Conservation (phyloP, 2,329 filamentous ascomycete species). For the Penicillium sp. region DNA sequence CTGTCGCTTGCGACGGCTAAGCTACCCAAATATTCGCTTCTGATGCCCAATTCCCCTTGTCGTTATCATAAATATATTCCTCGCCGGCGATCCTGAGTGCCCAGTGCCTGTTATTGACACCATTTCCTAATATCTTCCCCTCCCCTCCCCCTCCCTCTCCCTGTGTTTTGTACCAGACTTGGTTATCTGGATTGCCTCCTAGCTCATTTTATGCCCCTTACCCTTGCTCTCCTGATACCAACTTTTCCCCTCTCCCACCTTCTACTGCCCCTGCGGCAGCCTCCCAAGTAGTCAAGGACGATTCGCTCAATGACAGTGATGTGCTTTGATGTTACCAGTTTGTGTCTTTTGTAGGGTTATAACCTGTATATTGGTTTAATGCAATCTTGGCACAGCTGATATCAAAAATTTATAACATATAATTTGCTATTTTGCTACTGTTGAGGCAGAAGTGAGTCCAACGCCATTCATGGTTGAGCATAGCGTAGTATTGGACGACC, state of each 20-base stretch:
- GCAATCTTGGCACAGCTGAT: not conserved
- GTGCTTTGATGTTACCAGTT: not conserved
- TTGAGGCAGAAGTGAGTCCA: not conserved
- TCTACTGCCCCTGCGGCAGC: slow-evolving; percentile 4
- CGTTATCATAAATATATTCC: slow-evolving; percentile 25
- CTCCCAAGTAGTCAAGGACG: slow-evolving; percentile 11
- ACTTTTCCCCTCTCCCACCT: slow-evolving; percentile 1
- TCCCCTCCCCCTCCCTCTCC: not conserved
- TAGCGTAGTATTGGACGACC: not conserved
- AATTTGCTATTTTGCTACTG: not conserved
- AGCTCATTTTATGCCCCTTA: not conserved
- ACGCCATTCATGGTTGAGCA: no score
- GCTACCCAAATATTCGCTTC: slow-evolving; percentile 6
- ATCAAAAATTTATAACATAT: not conserved
- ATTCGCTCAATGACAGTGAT: slow-evolving; percentile 11
- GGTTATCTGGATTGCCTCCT: not conserved
- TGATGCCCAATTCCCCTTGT: slow-evolving; percentile 17
- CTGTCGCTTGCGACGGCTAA: slow-evolving; percentile 6
- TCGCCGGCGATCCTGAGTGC: slow-evolving; percentile 11
- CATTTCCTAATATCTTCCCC: slow-evolving; percentile 15
- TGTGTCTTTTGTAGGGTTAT: not conserved
- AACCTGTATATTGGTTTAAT: not conserved
- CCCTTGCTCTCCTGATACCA: slow-evolving; percentile 11
- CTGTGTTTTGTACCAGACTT: slow-evolving; percentile 3
- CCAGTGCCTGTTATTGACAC: slow-evolving; percentile 13